Base-by-base conservation (phyloP, 164 flowering plant genomes). In the Santalum album region DNA sequence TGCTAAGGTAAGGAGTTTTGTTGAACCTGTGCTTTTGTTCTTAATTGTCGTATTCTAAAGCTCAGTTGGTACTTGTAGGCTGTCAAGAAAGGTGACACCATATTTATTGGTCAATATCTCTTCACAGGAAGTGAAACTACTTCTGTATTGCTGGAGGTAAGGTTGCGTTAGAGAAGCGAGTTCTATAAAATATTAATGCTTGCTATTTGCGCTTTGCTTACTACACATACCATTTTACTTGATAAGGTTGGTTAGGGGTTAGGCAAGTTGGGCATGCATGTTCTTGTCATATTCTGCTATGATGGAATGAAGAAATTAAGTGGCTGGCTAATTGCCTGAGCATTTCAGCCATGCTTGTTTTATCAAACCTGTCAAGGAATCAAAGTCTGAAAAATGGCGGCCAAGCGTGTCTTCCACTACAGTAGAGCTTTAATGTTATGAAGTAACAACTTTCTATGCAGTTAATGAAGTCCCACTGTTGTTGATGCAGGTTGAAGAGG, bases 11-110 rank as follows among this genome's bases (percentile, higher is more conserved):
- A n/a, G n/a, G n/a, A n/a, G n/a, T n/a, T n/a, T n/a, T n/a, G 36
- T 32, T 32, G 36, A 7, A 32, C 36, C 36, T 32, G 12, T 32
- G 36, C 10, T 32, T 32, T 32, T 32, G 1, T 12, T 32, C 7
- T 32, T 32, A 12, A 32, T 12, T 32, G 36, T 32, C 36, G 12
- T 7, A 32, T 32, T 32, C 10, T 32, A 24, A 54, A 10, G 35
- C 44, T 44, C 20, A 16, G 22, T 58, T 21, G 26, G 32, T 51
- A 22, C 16, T 65, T 69, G 63, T 69, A 83, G 96, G 85, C 83
- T 25, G 96, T 87, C 59, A 84, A 78, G 59, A 70, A 75, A 51
- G 96, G 91, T 43, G 91, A 84, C 51, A 81, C 82, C 26, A 82
- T 87, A 26, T 87, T 87, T 63, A 65, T 87, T 58, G 96, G 96